Conservation (phyloP, 2,329 filamentous ascomycete genomes). For the Orbilia oligospora region DNA sequence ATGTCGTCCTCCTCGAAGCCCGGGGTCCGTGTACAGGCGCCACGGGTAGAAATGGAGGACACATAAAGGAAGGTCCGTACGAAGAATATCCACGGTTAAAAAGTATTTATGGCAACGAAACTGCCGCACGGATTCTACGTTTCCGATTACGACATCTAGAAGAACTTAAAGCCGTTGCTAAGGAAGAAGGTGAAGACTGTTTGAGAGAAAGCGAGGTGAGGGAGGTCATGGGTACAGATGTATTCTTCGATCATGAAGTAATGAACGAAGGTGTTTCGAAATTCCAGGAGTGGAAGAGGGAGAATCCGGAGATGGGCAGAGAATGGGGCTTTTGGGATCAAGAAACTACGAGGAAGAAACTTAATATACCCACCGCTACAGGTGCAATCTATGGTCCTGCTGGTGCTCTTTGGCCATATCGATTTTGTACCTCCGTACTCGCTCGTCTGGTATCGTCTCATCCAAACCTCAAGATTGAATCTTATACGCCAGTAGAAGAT, state of each 20-base stretch:
- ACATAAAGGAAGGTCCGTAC: constrained; percentile 70
- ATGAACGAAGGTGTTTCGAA: constrained; percentile 66
- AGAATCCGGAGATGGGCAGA: constrained; percentile 67
- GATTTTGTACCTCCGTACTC: constrained; percentile 70
- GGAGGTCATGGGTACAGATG: constrained; percentile 70
- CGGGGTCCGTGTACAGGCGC: constrained; percentile 71
- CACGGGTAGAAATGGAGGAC: constrained; percentile 72
- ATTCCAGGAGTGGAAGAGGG: constrained; percentile 66
- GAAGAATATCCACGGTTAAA: constrained; percentile 67
- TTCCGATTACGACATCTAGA: constrained; percentile 69
- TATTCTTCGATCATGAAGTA: constrained; percentile 67
- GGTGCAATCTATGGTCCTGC: constrained; percentile 66
- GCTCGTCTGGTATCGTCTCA: constrained; percentile 67
- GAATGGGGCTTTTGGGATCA: constrained; percentile 66
- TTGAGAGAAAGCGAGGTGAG: constrained; percentile 66
- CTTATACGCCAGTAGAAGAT: constrained; percentile 65
- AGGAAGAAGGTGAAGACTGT: constrained; percentile 64
- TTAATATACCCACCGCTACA: constrained; percentile 60
- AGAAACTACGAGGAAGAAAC: constrained; percentile 65
- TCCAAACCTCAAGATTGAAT: constrained; percentile 61
- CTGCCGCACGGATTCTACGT: constrained; percentile 68
- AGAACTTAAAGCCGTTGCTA: constrained; percentile 67
- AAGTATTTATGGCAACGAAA: constrained; percentile 65
- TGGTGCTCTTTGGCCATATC: constrained; percentile 71
- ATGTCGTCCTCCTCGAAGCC: constrained; percentile 71